Evolutionary conservation across 2,329 filamentous ascomycete species (phyloP), one percentile per base, ranked within the genome.

Genomic region (Dactylellina parvicollis): DNA sequence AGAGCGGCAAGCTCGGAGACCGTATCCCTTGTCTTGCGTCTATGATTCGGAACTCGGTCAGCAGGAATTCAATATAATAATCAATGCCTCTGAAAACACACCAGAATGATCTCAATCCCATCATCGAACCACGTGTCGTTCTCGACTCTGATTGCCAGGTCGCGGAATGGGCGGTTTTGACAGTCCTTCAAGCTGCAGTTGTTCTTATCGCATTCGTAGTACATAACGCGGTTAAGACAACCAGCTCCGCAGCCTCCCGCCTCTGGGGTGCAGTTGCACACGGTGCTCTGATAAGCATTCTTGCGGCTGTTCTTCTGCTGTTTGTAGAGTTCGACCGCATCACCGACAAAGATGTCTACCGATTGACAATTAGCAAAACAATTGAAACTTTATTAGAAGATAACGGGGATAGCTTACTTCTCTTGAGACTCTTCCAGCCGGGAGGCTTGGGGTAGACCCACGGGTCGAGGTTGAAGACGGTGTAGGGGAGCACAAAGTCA

Each of bases 201-300:
- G 66, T 86, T 89, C 49, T 90, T 86, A 80, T 98, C 92, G 80
- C 95, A 99, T 82, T 99, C 95, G 80, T 97, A 98, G 64, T 96
- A 88, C 92, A 98, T 98, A 80, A 92, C 92, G 75, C 92, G 86
- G 80, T 99, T 99, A 79, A 96, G 91, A 81, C 95, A 99, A 77
- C 90, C 86, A 75, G 97, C 92, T 75, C 88, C 91, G 78, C 95
- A 98, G 28, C 67, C 67, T 34, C 92, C 92, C 60, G 89, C 88
- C 59, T 93, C 90, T 4, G 86, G 84, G 42, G 83, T 88, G 82
- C 92, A 96, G 67, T 92, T 88, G 79, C 92, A 96, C 22, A 67
- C 50, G 5, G 60, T 74, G 56, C 61, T 66, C 24, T 74, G 60
- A 42, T 67, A 66, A 8, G 60, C 61, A 38, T 79, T 88, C 89